Evolutionary conservation across 306 rosid genomes (phyloP), one percentile per base, ranked within the genome.

Genomic region (Cucumis sativus): DNA sequence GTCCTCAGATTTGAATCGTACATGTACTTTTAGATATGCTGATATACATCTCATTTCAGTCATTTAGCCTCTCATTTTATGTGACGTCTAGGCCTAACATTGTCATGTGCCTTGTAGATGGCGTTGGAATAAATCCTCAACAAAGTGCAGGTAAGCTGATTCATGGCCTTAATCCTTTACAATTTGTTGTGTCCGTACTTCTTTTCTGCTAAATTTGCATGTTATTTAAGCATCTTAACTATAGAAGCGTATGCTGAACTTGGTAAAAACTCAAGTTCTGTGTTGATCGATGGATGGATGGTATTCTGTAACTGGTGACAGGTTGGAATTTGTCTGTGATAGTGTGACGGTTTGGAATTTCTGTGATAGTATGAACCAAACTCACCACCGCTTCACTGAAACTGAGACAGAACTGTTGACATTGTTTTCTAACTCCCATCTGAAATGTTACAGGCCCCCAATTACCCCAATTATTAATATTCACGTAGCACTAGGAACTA

Each of bases 111-210:
- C 30, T 83, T 82, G 89, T 89, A 91, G 98, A 91, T 88, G 98
- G 97, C 67, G 96, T 94, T 79, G 98, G 98, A 80, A 91, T 94
- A 80, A 94, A 89, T 84, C 98, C 97, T 76, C 98, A 94, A 87
- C 98, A 94, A 85, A 94, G 97, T 79, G 98, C 97, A 74, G 98
- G 98, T 94, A 89, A 78, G 77, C 41, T 81, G 23, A 78, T 70
- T 60, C 43, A 55, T 78, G 52, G 62, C 13, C 55, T 11, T 39
- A 39, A 6, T 17, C 55, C 35, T 37, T 62, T 57, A 37, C 23
- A 10, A 33, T 6, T 39, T 39, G 8, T 39, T 39, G 41, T 39
- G 41, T 39, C 41, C 41, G 6, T 39, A 1, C 7, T 39, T 39
- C 41, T 39, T 6, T 39, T 39, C 7, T 39, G 41, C 8, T 7